Percentiles rank a stretch among this genome's conserved stretches.
phyloP scores from a whole-genome alignment of 2,329 filamentous ascomycete species.

The Penicillium sp. region DNA sequence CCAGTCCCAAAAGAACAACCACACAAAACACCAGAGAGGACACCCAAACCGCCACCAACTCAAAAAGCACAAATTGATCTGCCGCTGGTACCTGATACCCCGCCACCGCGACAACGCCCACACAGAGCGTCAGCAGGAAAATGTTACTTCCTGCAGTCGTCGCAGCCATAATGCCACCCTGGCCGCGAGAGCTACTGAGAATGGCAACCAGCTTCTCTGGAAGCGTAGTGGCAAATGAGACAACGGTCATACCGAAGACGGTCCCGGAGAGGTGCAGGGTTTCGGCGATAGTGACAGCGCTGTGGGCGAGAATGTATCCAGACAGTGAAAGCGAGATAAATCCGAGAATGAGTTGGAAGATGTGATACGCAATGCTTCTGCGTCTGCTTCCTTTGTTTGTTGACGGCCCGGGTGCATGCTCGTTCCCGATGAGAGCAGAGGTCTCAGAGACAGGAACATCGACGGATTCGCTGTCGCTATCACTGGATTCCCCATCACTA shows the following conservation, averaged over 20 bases:
- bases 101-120: conserved; percentile 37
- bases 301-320: conserved; percentile 55
- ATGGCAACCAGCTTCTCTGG: conserved; percentile 59
- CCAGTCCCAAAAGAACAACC: conserved; percentile 20
- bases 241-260: conserved; percentile 53
- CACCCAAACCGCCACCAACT: conserved; percentile 28
- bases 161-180: conserved; percentile 56
- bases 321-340: conserved; percentile 51
- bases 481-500: too few species aligned
- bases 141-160: conserved; percentile 61
- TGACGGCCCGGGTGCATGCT: background rate
- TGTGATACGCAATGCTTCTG: conserved; percentile 42
- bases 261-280: conserved; percentile 50
- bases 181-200: conserved; percentile 52
- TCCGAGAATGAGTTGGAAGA: conserved; percentile 49
- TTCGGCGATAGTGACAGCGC: conserved; percentile 46
- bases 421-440: conserved; percentile 24
- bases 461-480: conserved; percentile 11
- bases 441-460: conserved; percentile 15
- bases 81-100: conserved; percentile 1
- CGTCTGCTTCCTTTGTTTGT: background rate
- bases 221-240: conserved; percentile 58
- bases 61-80: conserved; percentile 29
- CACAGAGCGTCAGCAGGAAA: conserved; percentile 57
- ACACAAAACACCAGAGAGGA: conserved; percentile 17